These are phyloP conservation scores for Ophiostoma novo-ulmi DNA, from an alignment of 2,329 filamentous ascomycete genomes.

Conservation along the genomic window DNA sequence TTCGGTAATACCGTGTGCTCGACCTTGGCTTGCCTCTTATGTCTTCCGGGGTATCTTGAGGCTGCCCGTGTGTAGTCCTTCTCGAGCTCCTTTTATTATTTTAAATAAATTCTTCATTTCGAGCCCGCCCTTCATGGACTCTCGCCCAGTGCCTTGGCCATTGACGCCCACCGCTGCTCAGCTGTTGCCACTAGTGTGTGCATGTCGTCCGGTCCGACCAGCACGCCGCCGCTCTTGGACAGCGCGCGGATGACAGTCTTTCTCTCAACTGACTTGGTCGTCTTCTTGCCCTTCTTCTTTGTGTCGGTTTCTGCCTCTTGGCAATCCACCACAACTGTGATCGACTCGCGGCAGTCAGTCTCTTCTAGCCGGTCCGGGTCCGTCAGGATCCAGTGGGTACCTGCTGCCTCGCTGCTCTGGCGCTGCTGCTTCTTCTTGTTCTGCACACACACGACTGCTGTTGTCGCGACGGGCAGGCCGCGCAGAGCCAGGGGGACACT, in stretches of 20 bases:
- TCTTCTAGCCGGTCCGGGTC: constrained; percentile 93
- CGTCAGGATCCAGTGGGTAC: constrained; percentile 67
- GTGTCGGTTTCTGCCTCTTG: constrained; percentile 25
- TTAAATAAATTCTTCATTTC: neutral
- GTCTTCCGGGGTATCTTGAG: constrained; percentile 14
- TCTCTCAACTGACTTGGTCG: constrained; percentile 33
- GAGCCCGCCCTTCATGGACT: neutral
- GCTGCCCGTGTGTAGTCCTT: neutral
- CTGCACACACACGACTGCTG: constrained; percentile 64
- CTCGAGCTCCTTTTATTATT: neutral
- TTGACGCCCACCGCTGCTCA: constrained; percentile 59
- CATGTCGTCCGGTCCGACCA: constrained; percentile 60
- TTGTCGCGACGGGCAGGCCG: constrained; percentile 68
- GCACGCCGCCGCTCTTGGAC: constrained; percentile 76
- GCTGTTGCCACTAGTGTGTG: constrained; percentile 55
- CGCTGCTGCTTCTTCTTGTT: constrained; percentile 52
- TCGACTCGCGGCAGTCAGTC: constrained; percentile 70
- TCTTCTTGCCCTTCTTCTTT: neutral
- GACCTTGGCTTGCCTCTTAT: constrained; percentile 19
- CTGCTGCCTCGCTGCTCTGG: constrained; percentile 31
- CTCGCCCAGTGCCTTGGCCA: constrained; percentile 39
- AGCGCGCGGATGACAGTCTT: constrained; percentile 60
- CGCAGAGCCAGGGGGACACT: constrained; percentile 50
- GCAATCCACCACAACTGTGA: constrained; percentile 75
- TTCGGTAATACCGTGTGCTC: neutral